Conservation (phyloP, 2,329 filamentous ascomycete species). For the Pyricularia grisea region DNA sequence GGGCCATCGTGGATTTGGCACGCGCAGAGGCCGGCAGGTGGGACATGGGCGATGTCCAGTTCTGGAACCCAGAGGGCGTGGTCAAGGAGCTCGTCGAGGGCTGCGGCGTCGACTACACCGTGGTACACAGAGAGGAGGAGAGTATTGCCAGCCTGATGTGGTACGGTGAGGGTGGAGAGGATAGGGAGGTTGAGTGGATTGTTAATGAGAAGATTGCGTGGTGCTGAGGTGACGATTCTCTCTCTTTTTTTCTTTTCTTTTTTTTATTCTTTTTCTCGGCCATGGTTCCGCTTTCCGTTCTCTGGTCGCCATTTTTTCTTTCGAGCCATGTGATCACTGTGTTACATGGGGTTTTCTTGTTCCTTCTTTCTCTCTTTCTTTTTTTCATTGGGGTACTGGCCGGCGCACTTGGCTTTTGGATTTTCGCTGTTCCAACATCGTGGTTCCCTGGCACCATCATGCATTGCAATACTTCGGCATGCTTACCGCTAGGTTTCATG, state of each 20-base stretch:
- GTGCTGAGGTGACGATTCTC: conserved; percentile 41
- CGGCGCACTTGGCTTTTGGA: neutral
- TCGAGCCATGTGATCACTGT: neutral
- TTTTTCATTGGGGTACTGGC: neutral
- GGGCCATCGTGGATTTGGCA: conserved; percentile 56
- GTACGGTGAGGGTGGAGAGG: conserved; percentile 42
- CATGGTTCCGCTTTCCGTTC: neutral
- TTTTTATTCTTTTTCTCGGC: neutral
- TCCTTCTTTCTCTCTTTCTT: neutral
- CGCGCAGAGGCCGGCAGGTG: conserved; percentile 62
- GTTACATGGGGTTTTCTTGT: neutral
- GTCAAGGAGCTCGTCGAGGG: conserved; percentile 36
- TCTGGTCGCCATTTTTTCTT: neutral
- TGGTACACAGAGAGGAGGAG: conserved; percentile 48
- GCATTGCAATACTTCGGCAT: neutral
- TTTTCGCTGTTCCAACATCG: neutral
- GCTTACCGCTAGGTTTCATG: neutral
- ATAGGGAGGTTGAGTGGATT: conserved; percentile 55
- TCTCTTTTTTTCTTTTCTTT: neutral
- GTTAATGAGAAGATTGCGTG: conserved; percentile 71
- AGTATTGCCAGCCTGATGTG: conserved; percentile 66
- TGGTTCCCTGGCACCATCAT: neutral
- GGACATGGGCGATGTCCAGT: conserved; percentile 59
- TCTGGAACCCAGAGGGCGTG: conserved; percentile 71
- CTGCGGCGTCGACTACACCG: conserved; percentile 37